Evolutionary conservation across 2,329 filamentous ascomycete species (phyloP), one percentile per base, ranked within the genome.

Genomic region (Penicillium sp.): DNA sequence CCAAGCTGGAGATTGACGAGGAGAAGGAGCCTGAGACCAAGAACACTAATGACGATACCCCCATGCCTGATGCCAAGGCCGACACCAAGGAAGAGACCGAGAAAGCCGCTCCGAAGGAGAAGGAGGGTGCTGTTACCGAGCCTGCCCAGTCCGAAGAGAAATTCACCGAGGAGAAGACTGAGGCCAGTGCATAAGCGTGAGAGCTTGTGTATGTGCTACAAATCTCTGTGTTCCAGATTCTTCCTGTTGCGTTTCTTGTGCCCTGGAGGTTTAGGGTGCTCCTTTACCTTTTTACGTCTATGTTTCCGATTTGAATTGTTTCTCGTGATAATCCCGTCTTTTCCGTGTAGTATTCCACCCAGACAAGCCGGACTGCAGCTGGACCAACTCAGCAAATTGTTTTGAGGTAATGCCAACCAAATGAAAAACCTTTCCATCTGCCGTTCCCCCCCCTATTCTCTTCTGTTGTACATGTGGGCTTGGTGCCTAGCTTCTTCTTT

Each of bases 61-160:
- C 68, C n/a, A 70, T 70, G 68, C 60, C 65, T n/a, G 66, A 69
- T 37, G 71, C 70, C 23, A 68, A 75, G 51, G 57, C 66, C 9
- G 48, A 51, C 20, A 41, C 49, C 30, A 44, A 61, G 42, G 65
- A 69, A 52, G 58, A 66, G 41, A 37, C 63, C 18, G 62, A 63
- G 12, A 59, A 63, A 48, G 51, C 58, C 18, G 49, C 49, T 60
- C 63, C 49, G 7, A 67, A 65, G 71, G 67, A 72, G 50, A 67
- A 74, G 59, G 26, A 27, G 26, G 10, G 3, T 9, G 23, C n/a
- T 17, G 23, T 26, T 26, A 4, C 18, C 15, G 37, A 15, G 9
- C 18, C 34, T 3, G n/a, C 37, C 15, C n/a, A 15, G 32, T 58
- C 61, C 24, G 52, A 69, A 26, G 75, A 77, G 48, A 62, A 67